These are phyloP conservation scores for Neurospora tetrasperma DNA, from an alignment of 495 filamentous ascomycete species.

Conservation along the genomic window DNA sequence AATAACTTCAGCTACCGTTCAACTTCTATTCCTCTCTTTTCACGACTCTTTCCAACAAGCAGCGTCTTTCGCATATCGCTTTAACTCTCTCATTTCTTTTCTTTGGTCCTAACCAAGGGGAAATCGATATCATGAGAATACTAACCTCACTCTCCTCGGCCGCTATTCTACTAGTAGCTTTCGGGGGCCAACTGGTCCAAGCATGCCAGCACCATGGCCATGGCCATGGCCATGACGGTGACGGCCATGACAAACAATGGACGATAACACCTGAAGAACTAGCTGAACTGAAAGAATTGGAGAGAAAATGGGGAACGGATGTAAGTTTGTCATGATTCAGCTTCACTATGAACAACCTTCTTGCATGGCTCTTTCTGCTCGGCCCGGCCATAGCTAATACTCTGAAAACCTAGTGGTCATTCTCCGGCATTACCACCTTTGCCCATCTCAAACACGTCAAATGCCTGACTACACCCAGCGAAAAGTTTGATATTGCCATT, in stretches of 20 bases:
- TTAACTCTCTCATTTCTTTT: background rate
- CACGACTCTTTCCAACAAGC: background rate
- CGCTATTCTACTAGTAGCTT: background rate
- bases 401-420: slow-evolving; percentile 47
- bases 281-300: slow-evolving; percentile 42
- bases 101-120: background rate
- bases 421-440: slow-evolving; percentile 70
- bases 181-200: background rate
- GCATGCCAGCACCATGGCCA: slow-evolving; percentile 15
- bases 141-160: background rate
- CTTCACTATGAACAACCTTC: too few species aligned
- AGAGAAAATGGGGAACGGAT: slow-evolving; percentile 49
- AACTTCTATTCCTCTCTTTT: background rate
- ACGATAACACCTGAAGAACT: slow-evolving; percentile 31
- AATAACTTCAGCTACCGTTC: background rate
- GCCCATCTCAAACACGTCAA: slow-evolving; percentile 67
- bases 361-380: too few species aligned
- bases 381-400: too few species aligned
- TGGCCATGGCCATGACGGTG: background rate
- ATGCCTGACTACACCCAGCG: slow-evolving; percentile 58
- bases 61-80: background rate
- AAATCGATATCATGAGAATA: background rate
- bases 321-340: background rate
- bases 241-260: slow-evolving; percentile 7
- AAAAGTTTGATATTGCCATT: slow-evolving; percentile 66